A percentile compares a stretch with the other conserved stretches of the same genome.
These are phyloP conservation scores for Dipteronia dyeriana DNA, from an alignment of 345 rosid species.

Conservation along the genomic window DNA sequence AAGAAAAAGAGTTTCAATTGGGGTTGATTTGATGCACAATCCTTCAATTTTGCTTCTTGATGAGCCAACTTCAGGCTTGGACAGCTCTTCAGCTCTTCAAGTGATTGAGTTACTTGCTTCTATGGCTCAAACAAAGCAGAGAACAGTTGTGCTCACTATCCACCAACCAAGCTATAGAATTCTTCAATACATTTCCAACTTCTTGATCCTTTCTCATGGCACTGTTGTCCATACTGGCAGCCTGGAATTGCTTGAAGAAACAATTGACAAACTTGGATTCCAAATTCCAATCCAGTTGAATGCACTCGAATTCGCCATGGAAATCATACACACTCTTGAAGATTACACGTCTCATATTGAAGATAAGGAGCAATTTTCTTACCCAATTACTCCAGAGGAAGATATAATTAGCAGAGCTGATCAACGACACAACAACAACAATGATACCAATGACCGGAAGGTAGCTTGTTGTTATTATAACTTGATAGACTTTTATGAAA, in stretches of 20 bases:
- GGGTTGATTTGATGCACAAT: constrained; percentile 80
- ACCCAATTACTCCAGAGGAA: constrained; percentile 36
- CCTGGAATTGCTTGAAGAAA: constrained; percentile 62
- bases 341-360: constrained; percentile 13
- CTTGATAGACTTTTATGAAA: constrained; percentile 46
- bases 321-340: constrained; percentile 54
- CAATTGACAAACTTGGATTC: constrained; percentile 54
- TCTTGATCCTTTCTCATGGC: constrained; percentile 58
- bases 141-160: constrained; percentile 65
- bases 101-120: constrained; percentile 81
- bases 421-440: constrained; percentile 23
- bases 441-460: background rate
- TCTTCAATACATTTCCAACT: constrained; percentile 63
- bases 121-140: constrained; percentile 57
- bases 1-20: constrained; percentile 80
- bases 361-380: constrained; percentile 21
- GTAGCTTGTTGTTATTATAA: background rate
- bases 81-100: constrained; percentile 76
- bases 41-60: constrained; percentile 78
- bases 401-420: background rate
- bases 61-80: constrained; percentile 93
- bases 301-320: constrained; percentile 83
- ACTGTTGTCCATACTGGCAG: constrained; percentile 59
- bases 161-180: constrained; percentile 80
- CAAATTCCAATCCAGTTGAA: constrained; percentile 71